Conservation (phyloP, 1,284 basidiomycete genomes). For the Malassezia cuniculi region DNA sequence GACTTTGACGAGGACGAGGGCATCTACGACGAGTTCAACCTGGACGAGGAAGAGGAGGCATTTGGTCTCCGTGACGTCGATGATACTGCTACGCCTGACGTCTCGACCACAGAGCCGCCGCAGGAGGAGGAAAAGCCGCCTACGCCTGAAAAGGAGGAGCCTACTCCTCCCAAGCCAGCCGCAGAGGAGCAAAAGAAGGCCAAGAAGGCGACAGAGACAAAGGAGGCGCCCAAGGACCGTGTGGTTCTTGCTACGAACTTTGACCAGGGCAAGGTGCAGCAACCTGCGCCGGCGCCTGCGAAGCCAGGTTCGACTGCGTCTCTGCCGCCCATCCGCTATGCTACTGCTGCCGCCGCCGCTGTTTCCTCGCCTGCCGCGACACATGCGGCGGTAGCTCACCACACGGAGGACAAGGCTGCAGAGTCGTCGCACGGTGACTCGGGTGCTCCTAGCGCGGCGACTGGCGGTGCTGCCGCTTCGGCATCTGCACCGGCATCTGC, state of each 20-base stretch:
- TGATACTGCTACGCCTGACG: conserved; percentile 44
- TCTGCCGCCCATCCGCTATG: conserved; percentile 66
- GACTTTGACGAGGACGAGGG: conserved; percentile 95
- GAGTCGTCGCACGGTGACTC: no score
- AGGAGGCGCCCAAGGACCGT: conserved; percentile 50
- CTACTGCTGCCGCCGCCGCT: conserved; percentile 77
- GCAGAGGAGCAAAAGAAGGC: conserved; percentile 16
- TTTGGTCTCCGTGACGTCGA: conserved; percentile 52
- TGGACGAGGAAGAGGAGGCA: conserved; percentile 73
- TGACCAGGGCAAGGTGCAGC: conserved; percentile 48
- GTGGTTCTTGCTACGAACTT: conserved; percentile 65
- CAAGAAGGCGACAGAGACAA: conserved; percentile 14
- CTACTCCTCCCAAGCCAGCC: conserved; percentile 7
- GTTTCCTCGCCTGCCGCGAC: conserved; percentile 14
- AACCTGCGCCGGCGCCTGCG: conserved; percentile 24
- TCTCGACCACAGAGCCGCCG: not conserved
- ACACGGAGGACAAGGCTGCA: no score
- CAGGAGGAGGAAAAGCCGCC: conserved; percentile 5
- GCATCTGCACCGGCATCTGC: conserved; percentile 7
- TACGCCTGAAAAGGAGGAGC: conserved; percentile 17
- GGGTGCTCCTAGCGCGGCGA: no score
- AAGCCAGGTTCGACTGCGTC: conserved; percentile 31
- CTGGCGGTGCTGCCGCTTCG: no score
- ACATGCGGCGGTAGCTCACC: no score
- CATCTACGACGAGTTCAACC: conserved; percentile 93